Base-by-base conservation (phyloP, 1,284 basidiomycete species). In the Rhodotorula sp. region DNA sequence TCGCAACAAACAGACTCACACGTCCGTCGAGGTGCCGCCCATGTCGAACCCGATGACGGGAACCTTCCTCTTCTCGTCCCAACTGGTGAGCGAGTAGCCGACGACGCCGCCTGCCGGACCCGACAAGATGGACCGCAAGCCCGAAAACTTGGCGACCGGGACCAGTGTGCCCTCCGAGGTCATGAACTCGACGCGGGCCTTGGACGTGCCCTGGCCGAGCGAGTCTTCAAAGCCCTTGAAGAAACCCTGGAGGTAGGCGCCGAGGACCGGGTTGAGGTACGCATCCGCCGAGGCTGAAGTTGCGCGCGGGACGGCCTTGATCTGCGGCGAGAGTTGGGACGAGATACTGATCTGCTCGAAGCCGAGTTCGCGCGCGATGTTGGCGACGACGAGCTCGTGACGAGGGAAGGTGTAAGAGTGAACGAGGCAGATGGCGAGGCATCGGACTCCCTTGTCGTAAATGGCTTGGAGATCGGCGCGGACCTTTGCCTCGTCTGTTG, bases 251-350 rank as follows among this genome's bases (percentile, higher is more conserved):
- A 82, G 81, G 77, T 82, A 82, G 33, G 77, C 73, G 64, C 81
- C 77, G 67, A 82, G 79, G 69, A 82, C 85, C 30, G 86, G 82
- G 2, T 78, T 71, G 57, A 70, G 83, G 48, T 99, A 99, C 3
- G 95, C 96, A 77, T 99, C 95, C 0, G 94, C 95, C 0, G 93
- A 96, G 0, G 92, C 89, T 0, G 92, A 95, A 6, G 91, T 88
- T 0, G 93, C 95, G 8, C 95, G 89, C 1, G 93, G 90, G 6
- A 97, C 92, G 85, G 96, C 90, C 68, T 80, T 79, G 76, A 82
- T 80, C 78, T 79, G 80, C 4, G 95, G 91, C 66, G 94, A 86
- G 14, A 97, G 85, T 73, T 89, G 87, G 3, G 91, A 89, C 0
- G 93, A 95, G 75, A 93, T 87, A 8, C 93, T 95, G 75, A 98